Percentiles rank a stretch among this genome's conserved stretches.
These are phyloP conservation scores for Salix caprea DNA, from an alignment of 345 rosid genomes.

Conservation along the genomic window DNA sequence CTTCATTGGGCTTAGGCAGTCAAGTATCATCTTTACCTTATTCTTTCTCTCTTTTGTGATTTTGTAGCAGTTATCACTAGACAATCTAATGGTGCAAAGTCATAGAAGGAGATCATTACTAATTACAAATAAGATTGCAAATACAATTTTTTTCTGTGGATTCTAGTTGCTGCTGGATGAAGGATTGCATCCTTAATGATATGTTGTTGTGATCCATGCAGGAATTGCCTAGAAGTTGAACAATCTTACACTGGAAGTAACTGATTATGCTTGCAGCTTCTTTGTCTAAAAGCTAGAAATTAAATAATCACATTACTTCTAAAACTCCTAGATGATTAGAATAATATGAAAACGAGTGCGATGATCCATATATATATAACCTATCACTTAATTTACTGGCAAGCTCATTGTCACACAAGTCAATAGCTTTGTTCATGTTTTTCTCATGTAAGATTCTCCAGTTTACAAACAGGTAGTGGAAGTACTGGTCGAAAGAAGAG, in stretches of 20 bases:
- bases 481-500: constrained; percentile 72
- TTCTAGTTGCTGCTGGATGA: not conserved
- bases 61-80: not conserved
- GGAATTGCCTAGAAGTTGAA: not conserved
- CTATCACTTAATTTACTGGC: not conserved
- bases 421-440: constrained; percentile 4
- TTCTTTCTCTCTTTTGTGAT: no score
- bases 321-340: no score
- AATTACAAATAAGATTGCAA: not conserved
- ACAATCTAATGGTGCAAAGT: not conserved
- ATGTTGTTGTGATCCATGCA: not conserved
- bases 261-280: not conserved
- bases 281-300: not conserved
- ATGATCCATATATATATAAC: not conserved
- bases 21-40: no score
- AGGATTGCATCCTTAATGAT: not conserved
- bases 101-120: not conserved
- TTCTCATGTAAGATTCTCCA: constrained; percentile 43
- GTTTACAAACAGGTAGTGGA: constrained; percentile 77
- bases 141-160: not conserved
- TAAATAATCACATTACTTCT: not conserved
- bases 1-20: no score
- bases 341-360: no score
- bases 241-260: not conserved
- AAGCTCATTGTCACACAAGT: constrained; percentile 2